Percentiles rank a stretch among this genome's conserved stretches.
phyloP scores from a whole-genome alignment of 2,329 filamentous ascomycete species.

The Coniochaeta ligniaria region DNA sequence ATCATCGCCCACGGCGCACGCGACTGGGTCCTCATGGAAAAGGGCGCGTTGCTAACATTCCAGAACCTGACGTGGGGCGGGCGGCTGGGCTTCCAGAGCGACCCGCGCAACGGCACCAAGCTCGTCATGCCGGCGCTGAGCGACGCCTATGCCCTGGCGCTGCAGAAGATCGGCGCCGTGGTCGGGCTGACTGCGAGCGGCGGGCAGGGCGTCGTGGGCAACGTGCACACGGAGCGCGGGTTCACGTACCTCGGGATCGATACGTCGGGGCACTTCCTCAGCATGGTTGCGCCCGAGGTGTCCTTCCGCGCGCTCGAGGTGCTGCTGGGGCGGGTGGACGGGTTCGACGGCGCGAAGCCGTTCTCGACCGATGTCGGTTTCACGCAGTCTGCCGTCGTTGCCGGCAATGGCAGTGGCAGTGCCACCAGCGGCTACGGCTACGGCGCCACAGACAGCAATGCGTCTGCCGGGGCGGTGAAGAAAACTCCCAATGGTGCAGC shows the following conservation, averaged over 20 bases:
- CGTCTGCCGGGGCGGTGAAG: not conserved
- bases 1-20: constrained; percentile 65
- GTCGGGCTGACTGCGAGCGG: constrained; percentile 7
- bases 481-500: not conserved
- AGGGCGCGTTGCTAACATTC: constrained; percentile 62
- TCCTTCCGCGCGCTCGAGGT: constrained; percentile 68
- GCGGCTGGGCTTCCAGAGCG: constrained; percentile 56
- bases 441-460: not conserved
- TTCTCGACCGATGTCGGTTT: not conserved
- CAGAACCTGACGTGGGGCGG: constrained; percentile 78
- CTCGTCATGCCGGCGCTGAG: constrained; percentile 13
- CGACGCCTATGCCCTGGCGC: constrained; percentile 63
- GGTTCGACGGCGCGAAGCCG: constrained; percentile 29
- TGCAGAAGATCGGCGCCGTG: constrained; percentile 26
- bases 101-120: constrained; percentile 28
- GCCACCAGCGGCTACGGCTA: not conserved
- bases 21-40: constrained; percentile 59
- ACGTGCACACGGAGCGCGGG: constrained; percentile 63
- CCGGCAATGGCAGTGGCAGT: not conserved
- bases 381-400: not conserved
- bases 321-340: constrained; percentile 61
- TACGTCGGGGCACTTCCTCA: constrained; percentile 58
- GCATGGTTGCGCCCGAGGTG: constrained; percentile 59
- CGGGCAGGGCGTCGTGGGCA: constrained; percentile 58
- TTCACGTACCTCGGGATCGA: constrained; percentile 62